Evolutionary conservation across 306 rosid genomes (phyloP).

Genomic region (Arachis stenosperma): DNA sequence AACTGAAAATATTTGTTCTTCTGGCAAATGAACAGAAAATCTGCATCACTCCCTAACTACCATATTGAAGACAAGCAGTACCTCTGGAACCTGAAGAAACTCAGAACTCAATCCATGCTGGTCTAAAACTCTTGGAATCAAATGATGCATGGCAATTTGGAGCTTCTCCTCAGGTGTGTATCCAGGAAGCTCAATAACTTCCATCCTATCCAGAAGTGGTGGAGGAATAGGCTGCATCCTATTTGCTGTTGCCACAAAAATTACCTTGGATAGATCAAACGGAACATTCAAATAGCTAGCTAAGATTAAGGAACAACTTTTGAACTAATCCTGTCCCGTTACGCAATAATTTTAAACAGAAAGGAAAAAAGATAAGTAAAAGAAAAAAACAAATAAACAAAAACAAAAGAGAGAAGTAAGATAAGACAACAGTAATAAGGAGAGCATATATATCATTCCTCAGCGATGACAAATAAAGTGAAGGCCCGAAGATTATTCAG

Average conservation of each 20-base stretch:
- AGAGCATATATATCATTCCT: conserved; percentile 21
- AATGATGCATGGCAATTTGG: conserved; percentile 85
- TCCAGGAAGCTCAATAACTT: conserved; percentile 98
- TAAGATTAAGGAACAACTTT: conserved; percentile 63
- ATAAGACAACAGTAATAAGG: neutral
- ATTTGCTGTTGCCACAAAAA: conserved; percentile 98
- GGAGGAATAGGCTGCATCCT: conserved; percentile 93
- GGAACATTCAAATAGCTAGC: conserved; percentile 96
- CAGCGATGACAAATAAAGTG: neutral
- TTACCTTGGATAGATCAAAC: conserved; percentile 88
- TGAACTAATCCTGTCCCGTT: neutral
- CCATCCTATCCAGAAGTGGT: conserved; percentile 95
- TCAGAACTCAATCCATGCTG: conserved; percentile 89
- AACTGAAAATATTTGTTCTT: conserved; percentile 22
- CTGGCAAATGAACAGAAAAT: conserved; percentile 27
- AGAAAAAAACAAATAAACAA: conserved; percentile 5
- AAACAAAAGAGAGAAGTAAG: neutral
- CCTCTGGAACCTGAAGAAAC: conserved; percentile 96
- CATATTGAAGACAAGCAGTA: conserved; percentile 22
- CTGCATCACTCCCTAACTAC: neutral
- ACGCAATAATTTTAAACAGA: neutral
- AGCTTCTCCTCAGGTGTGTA: conserved; percentile 97
- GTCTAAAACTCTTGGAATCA: conserved; percentile 95
- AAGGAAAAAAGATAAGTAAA: conserved; percentile 10
- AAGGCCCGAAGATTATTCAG: neutral